A percentile compares a stretch with the other conserved stretches of the same genome.
These are phyloP conservation scores for Phytophthora quininea DNA, from an alignment of 352 stramenopile species.

Conservation along the genomic window DNA sequence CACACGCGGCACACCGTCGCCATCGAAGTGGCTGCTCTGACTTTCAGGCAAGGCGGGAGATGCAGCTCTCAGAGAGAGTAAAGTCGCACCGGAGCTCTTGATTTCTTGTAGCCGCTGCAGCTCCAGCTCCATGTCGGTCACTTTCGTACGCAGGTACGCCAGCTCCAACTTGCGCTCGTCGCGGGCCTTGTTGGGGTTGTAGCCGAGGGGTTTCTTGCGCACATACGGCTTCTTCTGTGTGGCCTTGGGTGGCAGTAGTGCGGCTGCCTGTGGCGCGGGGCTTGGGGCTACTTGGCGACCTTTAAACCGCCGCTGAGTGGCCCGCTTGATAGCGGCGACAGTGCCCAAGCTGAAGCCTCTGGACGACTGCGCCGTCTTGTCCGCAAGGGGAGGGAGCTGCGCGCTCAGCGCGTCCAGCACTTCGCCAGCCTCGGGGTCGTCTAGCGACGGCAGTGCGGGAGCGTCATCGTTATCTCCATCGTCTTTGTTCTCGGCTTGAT, in stretches of 20 bases:
- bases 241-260: neutral
- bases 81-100: conserved; percentile 3
- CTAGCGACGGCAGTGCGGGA: conserved; percentile 14
- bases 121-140: conserved; percentile 45
- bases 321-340: conserved; percentile 7
- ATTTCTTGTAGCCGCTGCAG: conserved; percentile 36
- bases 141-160: conserved; percentile 46
- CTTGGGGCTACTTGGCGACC: conserved; percentile 21
- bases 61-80: neutral
- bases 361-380: conserved; percentile 15
- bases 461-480: neutral
- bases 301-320: conserved; percentile 22
- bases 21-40: neutral
- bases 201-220: conserved; percentile 35
- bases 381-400: conserved; percentile 11
- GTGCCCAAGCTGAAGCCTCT: neutral
- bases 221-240: conserved; percentile 29
- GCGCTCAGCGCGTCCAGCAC: conserved; percentile 32
- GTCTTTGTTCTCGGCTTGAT: neutral
- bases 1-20: conserved; percentile 24
- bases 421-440: conserved; percentile 24
- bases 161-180: conserved; percentile 50
- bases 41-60: neutral
- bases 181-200: conserved; percentile 52
- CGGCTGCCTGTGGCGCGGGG: conserved; percentile 2